A percentile compares a stretch with the other conserved stretches of the same genome.
These are phyloP conservation scores for Aaosphaeria arxii DNA, from an alignment of 2,329 filamentous ascomycete genomes.

Conservation along the genomic window DNA sequence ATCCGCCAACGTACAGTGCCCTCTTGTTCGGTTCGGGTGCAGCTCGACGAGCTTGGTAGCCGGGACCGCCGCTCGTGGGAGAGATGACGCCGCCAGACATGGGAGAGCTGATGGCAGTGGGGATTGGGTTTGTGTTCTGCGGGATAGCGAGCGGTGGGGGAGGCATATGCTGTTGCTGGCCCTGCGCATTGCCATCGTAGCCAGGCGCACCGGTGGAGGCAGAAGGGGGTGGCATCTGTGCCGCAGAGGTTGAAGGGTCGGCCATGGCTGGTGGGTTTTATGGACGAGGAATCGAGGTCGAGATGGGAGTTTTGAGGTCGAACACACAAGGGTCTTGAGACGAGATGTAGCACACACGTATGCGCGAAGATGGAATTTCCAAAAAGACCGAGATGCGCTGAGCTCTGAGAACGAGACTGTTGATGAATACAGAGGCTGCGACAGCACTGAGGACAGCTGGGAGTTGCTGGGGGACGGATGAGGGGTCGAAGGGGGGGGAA, in stretches of 20 bases:
- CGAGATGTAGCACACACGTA: too few species aligned
- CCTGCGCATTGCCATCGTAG: conserved; percentile 73
- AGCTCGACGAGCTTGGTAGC: conserved; percentile 75
- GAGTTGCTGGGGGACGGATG: conserved; percentile 11
- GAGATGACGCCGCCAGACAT: conserved; percentile 80
- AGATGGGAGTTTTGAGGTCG: too few species aligned
- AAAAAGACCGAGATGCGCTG: too few species aligned
- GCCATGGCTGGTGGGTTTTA: conserved; percentile 59
- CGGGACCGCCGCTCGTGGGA: conserved; percentile 70
- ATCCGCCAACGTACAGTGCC: conserved; percentile 89
- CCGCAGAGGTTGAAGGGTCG: conserved; percentile 63
- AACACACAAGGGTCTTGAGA: too few species aligned
- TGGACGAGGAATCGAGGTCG: conserved; percentile 2
- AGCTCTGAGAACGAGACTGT: too few species aligned
- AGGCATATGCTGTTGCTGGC: conserved; percentile 77
- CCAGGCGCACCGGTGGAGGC: conserved; percentile 70
- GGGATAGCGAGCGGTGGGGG: conserved; percentile 91
- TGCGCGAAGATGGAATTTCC: too few species aligned
- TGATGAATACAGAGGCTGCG: too few species aligned
- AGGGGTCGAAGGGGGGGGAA: conserved; percentile 3
- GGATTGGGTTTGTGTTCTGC: conserved; percentile 93
- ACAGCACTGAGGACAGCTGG: too few species aligned
- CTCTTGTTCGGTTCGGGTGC: conserved; percentile 98
- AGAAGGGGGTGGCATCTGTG: conserved; percentile 68
- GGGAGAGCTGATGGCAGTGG: conserved; percentile 86